These are phyloP conservation scores for Salvia splendens DNA, from an alignment of 257 asterid genomes.

Conservation along the genomic window DNA sequence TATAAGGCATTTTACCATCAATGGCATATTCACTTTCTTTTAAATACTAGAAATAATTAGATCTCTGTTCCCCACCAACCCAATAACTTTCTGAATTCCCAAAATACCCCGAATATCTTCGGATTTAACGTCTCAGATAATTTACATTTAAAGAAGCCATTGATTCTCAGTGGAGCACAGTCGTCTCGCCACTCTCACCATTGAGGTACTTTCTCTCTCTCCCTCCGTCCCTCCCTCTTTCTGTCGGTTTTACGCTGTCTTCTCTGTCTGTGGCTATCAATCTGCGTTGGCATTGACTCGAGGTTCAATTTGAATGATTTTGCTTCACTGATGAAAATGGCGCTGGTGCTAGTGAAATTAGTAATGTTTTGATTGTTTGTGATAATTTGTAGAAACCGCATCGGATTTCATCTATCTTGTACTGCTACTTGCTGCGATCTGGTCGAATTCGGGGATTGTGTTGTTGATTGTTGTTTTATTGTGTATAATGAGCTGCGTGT, in stretches of 20 bases:
- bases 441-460: conserved; percentile 11
- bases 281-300: neutral
- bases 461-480: conserved; percentile 17
- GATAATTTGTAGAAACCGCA: neutral
- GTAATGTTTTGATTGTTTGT: too few species aligned
- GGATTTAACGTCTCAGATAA: neutral
- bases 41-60: too few species aligned
- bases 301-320: neutral
- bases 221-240: too few species aligned
- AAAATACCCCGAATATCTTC: conserved; percentile 29
- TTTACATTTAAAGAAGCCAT: conserved; percentile 16
- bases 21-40: too few species aligned
- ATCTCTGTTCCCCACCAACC: neutral
- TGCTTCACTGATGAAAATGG: neutral
- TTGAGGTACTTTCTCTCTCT: conserved; percentile 30
- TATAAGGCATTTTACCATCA: too few species aligned
- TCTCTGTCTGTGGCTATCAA: too few species aligned
- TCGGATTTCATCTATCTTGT: neutral
- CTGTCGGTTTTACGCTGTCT: too few species aligned
- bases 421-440: conserved; percentile 30
- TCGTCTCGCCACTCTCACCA: neutral
- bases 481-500: conserved; percentile 9
- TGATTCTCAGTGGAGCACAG: conserved; percentile 27
- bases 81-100: neutral
- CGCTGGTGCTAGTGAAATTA: too few species aligned